A percentile compares a stretch with the other conserved stretches of the same genome.
These are phyloP conservation scores for Termitomyces sp. DNA, from an alignment of 768 basidiomycete species.

Conservation along the genomic window DNA sequence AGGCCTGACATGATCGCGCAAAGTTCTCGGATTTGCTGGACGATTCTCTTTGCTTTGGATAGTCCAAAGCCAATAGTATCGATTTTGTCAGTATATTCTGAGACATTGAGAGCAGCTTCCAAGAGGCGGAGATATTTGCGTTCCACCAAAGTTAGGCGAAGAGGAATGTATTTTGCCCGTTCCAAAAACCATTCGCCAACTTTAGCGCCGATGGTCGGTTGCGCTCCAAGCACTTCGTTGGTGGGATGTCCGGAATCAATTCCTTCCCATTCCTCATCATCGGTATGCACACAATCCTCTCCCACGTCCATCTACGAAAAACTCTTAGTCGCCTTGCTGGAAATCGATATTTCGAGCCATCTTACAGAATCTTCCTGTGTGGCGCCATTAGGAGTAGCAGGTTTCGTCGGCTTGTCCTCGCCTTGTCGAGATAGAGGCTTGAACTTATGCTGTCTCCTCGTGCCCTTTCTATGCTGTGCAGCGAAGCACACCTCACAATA, in stretches of 20 bases:
- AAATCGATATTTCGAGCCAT: not conserved
- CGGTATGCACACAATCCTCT: slow-evolving; percentile 26
- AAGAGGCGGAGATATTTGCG: slow-evolving; percentile 82
- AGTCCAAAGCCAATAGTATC: slow-evolving; percentile 75
- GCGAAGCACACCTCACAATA: slow-evolving; percentile 87
- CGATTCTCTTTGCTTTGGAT: slow-evolving; percentile 83
- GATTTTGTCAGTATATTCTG: slow-evolving; percentile 88
- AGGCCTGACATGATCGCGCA: slow-evolving; percentile 87
- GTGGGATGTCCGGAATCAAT: slow-evolving; percentile 25
- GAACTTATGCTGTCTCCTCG: slow-evolving; percentile 57
- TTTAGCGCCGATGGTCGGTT: slow-evolving; percentile 52
- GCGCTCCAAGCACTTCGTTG: slow-evolving; percentile 40
- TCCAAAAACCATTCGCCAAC: slow-evolving; percentile 87
- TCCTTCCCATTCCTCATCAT: slow-evolving; percentile 40
- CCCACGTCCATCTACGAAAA: slow-evolving; percentile 42
- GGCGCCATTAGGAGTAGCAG: not conserved
- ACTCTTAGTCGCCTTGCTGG: not conserved
- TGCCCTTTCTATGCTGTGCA: slow-evolving; percentile 79
- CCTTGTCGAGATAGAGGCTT: slow-evolving; percentile 36
- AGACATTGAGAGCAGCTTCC: slow-evolving; percentile 79
- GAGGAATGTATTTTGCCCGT: slow-evolving; percentile 73
- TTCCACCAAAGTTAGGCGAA: slow-evolving; percentile 69
- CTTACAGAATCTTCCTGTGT: slow-evolving; percentile 7
- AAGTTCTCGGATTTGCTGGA: slow-evolving; percentile 80
- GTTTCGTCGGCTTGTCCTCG: slow-evolving; percentile 23